Evolutionary conservation across 352 stramenopile species (phyloP).

Genomic region (Pythium phragmiticola): DNA sequence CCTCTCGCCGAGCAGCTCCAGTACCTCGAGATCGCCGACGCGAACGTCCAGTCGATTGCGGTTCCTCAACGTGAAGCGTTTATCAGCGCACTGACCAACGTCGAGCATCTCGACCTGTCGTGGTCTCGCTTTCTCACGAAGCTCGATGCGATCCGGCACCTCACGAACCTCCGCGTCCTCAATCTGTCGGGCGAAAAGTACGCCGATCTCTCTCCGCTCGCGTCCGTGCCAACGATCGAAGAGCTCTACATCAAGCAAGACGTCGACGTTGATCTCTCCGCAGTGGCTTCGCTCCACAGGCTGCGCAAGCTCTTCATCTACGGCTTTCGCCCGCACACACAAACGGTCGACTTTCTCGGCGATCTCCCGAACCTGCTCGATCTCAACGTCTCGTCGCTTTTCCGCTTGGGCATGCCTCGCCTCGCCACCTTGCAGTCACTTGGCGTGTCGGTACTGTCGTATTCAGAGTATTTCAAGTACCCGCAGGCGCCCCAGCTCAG

Average conservation of each 20-base stretch:
- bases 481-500: slow-evolving; percentile 16
- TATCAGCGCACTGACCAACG: slow-evolving; percentile 19
- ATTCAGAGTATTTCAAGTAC: slow-evolving; percentile 36
- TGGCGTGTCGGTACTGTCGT: slow-evolving; percentile 25
- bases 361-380: slow-evolving; percentile 19
- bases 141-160: slow-evolving; percentile 12
- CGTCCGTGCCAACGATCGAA: slow-evolving; percentile 7
- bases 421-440: slow-evolving; percentile 16
- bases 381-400: slow-evolving; percentile 28
- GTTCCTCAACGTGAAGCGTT: slow-evolving; percentile 21
- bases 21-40: slow-evolving; percentile 28
- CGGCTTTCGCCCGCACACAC: slow-evolving; percentile 25
- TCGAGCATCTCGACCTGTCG: slow-evolving; percentile 24
- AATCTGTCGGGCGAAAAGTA: slow-evolving; percentile 29
- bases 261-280: slow-evolving; percentile 27
- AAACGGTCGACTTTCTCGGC: slow-evolving; percentile 22
- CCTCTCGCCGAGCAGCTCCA: slow-evolving; percentile 13
- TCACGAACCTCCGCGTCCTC: slow-evolving; percentile 24
- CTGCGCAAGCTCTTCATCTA: slow-evolving; percentile 25
- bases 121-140: slow-evolving; percentile 26
- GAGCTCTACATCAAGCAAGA: slow-evolving; percentile 31
- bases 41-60: slow-evolving; percentile 25
- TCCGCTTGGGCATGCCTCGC: slow-evolving; percentile 20
- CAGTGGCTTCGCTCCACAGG: slow-evolving; percentile 12
- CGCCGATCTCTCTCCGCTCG: slow-evolving; percentile 17